Evolutionary conservation across 2,329 filamentous ascomycete genomes (phyloP), one percentile per base, ranked within the genome.

Genomic region (Myriosclerotinia duriaeana): DNA sequence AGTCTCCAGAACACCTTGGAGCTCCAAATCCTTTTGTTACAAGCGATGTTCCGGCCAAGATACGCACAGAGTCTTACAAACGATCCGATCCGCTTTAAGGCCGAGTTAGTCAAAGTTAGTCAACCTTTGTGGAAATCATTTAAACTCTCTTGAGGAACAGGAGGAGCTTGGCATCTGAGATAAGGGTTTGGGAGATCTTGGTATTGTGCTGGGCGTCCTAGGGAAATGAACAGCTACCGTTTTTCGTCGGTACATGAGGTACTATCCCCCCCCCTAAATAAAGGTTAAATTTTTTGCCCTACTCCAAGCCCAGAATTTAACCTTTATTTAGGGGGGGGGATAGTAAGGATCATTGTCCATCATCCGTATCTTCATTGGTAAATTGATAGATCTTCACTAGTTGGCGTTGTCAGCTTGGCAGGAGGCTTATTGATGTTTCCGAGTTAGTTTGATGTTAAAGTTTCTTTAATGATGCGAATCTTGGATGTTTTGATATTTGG

Each of bases 1-100:
- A 20, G 42, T 20, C 15, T 59, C 56, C 20, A 34, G 46, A 48
- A 22, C 12, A 50, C n/a, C 42, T 59, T 59, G 30, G 40, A 36
- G 34, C 17, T 34, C 9, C 40, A 48, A 60, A 48, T 60, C 34
- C 30, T 50, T 22, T 60, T 46, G 44, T 50, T 22, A 60, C 58
- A 50, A 60, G 58, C 58, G n/a, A 30, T 60, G 58, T 60, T 60
- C 58, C 58, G 58, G 58, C 58, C 44, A 60, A 50, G 58, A 9
- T 38, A 48, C 30, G 42, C 58, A 60, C 58, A 50, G 30, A 48
- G 56, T 60, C 12, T 30, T 36, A 48, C 42, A 48, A 48, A 48
- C 56, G 26, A 60, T 38, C 30, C 56, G 56, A 38, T 48, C 42
- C 56, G 56, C 56, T 46, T 36, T 46, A 58, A 34, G 38, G 20